phyloP scores from a whole-genome alignment of 176 grass and related monocot genomes.

The Paspalum vaginatum region DNA sequence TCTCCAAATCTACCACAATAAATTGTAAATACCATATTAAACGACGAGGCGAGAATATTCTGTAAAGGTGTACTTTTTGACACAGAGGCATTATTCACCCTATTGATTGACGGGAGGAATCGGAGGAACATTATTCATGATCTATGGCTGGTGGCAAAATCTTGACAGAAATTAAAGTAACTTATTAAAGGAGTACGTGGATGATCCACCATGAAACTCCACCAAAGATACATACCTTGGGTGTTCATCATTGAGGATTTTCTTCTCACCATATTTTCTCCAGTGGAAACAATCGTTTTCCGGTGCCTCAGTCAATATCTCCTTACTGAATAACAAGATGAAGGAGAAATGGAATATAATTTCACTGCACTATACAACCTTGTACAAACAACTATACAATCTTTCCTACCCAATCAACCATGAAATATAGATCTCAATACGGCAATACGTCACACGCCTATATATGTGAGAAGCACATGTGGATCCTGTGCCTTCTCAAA shows the following conservation, averaged over 20 bases:
- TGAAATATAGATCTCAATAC: slow-evolving; percentile 34
- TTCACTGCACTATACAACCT: background rate
- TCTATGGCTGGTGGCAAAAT: too few relatives aligned
- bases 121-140: too few relatives aligned
- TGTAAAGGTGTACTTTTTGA: too few relatives aligned
- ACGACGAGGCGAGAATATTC: too few relatives aligned
- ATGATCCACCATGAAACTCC: background rate
- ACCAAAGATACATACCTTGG: slow-evolving; percentile 41
- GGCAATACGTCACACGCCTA: too few relatives aligned
- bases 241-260: slow-evolving; percentile 37
- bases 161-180: too few relatives aligned
- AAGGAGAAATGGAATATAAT: background rate
- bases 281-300: slow-evolving; percentile 53
- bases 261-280: slow-evolving; percentile 67
- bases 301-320: slow-evolving; percentile 31
- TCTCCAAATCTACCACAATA: too few relatives aligned
- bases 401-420: background rate
- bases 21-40: too few relatives aligned
- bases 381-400: background rate
- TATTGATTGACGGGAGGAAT: too few relatives aligned
- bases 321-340: slow-evolving; percentile 27
- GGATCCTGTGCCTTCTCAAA: background rate
- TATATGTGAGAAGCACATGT: background rate
- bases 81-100: too few relatives aligned
- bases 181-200: too few relatives aligned